A percentile compares a stretch with the other conserved stretches of the same genome.
phyloP scores from a whole-genome alignment of 192 early-diverging fungal genomes.

The Chytriomyces confervae region DNA sequence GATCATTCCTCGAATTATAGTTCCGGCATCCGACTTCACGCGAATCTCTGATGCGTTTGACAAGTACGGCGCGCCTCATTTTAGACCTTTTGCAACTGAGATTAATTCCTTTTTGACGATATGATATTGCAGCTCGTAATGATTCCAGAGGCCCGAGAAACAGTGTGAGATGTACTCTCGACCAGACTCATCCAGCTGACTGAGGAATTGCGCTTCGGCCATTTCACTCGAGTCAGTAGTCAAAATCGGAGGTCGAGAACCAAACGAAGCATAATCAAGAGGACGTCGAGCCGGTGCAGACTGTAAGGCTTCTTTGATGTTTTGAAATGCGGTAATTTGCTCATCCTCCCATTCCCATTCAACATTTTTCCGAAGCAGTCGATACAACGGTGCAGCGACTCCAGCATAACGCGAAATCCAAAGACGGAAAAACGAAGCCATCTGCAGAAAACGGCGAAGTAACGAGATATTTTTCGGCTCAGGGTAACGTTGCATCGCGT shows the following conservation, averaged over 20 bases:
- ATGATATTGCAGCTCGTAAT: not conserved
- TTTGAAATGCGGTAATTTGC: not conserved
- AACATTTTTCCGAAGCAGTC: not conserved
- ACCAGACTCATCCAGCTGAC: not conserved
- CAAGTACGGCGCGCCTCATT: not conserved
- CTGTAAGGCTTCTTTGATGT: not conserved
- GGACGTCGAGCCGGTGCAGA: not conserved
- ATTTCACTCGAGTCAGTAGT: not conserved
- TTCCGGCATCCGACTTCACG: not conserved
- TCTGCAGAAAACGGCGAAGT: not conserved
- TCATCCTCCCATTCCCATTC: not conserved
- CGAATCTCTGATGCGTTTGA: not conserved
- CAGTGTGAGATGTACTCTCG: not conserved
- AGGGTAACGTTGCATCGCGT: not conserved
- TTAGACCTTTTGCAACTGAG: not conserved
- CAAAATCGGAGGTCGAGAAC: not conserved
- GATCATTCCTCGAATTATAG: not conserved
- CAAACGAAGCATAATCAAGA: not conserved
- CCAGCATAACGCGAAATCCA: not conserved
- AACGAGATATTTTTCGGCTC: not conserved
- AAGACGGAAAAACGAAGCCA: not conserved
- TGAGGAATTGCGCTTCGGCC: not conserved
- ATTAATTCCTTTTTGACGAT: not conserved
- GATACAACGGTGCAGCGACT: not conserved
- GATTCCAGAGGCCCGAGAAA: too few species aligned